phyloP scores from a whole-genome alignment of 2,329 filamentous ascomycete genomes.

The Calonectria pauciramosa region DNA sequence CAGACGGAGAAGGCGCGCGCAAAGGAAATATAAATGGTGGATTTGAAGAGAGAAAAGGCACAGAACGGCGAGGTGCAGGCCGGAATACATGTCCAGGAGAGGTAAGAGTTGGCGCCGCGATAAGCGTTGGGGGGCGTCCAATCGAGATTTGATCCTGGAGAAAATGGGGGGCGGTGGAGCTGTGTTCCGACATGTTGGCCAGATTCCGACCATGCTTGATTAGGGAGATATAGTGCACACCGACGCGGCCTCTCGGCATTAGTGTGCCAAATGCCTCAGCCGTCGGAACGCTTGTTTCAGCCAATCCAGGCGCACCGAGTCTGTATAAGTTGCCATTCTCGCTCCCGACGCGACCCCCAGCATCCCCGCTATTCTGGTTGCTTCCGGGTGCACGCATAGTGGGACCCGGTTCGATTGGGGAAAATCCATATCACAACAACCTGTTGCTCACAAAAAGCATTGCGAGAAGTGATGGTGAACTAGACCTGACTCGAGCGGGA shows the following conservation, averaged over 20 bases:
- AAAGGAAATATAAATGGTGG: not conserved
- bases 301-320: not conserved
- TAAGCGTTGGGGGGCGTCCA: not conserved
- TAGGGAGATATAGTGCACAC: constrained; percentile 1
- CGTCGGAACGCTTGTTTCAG: not conserved
- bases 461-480: not conserved
- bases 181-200: not conserved
- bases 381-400: not conserved
- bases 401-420: not conserved
- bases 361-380: not conserved
- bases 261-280: constrained; percentile 3
- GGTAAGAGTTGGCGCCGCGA: not conserved
- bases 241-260: not conserved
- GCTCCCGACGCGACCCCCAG: not conserved
- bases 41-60: not conserved
- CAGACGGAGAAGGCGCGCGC: not conserved
- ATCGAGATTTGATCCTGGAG: constrained; percentile 12
- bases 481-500: not conserved
- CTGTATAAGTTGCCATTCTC: not conserved
- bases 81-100: constrained; percentile 6
- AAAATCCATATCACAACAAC: not conserved
- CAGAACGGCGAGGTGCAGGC: not conserved
- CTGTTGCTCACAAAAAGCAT: not conserved
- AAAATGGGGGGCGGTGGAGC: not conserved
- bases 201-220: constrained; percentile 3